A percentile compares a stretch with the other conserved stretches of the same genome.
These are phyloP conservation scores for Phycomyces blakesleeanus DNA, from an alignment of 192 early-diverging fungal genomes.

Conservation along the genomic window DNA sequence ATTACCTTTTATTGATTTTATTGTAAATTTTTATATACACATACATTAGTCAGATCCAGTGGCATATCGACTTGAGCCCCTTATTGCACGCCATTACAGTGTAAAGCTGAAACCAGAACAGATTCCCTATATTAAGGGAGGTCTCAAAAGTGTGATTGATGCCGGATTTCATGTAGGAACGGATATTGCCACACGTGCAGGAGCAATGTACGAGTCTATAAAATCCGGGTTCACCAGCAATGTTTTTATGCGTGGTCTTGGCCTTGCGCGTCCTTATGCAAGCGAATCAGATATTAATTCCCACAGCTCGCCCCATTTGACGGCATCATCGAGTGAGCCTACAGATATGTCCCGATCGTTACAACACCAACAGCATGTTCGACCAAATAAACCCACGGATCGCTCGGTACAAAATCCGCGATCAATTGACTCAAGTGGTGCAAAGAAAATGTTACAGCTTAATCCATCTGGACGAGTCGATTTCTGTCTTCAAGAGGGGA, in stretches of 20 bases:
- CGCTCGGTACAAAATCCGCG: too few species aligned
- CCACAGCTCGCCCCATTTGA: too few species aligned
- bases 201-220: conserved; percentile 60
- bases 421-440: conserved; percentile 15
- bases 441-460: conserved; percentile 37
- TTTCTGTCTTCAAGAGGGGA: conserved; percentile 47
- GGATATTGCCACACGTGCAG: conserved; percentile 62
- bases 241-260: conserved; percentile 46
- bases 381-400: too few species aligned
- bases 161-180: conserved; percentile 66
- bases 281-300: neutral
- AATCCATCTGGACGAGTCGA: conserved; percentile 51
- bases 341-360: too few species aligned
- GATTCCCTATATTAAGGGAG: conserved; percentile 82
- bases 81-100: conserved; percentile 57
- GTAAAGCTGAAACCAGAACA: conserved; percentile 61
- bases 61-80: conserved; percentile 69
- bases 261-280: conserved; percentile 7
- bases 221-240: conserved; percentile 48
- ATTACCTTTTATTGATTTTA: neutral
- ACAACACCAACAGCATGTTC: too few species aligned
- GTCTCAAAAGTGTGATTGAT: conserved; percentile 62
- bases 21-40: neutral
- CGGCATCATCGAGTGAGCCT: too few species aligned
- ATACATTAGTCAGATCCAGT: conserved; percentile 55